A percentile compares a stretch with the other conserved stretches of the same genome.
phyloP scores from a whole-genome alignment of 1,139 yeast genomes.

The Yamadazyma aaseri region DNA sequence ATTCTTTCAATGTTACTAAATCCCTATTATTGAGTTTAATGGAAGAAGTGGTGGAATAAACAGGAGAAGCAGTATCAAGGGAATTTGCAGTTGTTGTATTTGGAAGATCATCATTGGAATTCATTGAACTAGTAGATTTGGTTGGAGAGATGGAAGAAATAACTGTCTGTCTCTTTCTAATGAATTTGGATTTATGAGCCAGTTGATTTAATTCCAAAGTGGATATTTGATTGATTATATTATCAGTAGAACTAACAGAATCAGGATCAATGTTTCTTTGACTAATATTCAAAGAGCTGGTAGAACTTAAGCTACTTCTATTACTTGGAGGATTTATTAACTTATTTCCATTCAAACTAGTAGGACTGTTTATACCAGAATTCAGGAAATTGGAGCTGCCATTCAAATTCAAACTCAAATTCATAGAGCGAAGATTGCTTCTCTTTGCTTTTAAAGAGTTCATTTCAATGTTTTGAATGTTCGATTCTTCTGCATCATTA shows the following conservation, averaged over 20 bases:
- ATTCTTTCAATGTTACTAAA: constrained; percentile 66
- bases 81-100: constrained; percentile 2
- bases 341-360: constrained; percentile 1
- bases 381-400: constrained; percentile 7
- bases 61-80: constrained; percentile 26
- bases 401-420: constrained; percentile 15
- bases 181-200: constrained; percentile 10
- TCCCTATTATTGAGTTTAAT: constrained; percentile 62
- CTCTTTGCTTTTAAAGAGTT: constrained; percentile 3
- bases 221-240: constrained; percentile 31
- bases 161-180: constrained; percentile 40
- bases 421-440: constrained; percentile 18
- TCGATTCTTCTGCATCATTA: constrained; percentile 6
- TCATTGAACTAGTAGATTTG: constrained; percentile 26
- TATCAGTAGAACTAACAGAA: constrained; percentile 20
- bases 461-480: constrained; percentile 13
- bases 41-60: constrained; percentile 38
- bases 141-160: constrained; percentile 47
- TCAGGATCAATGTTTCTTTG: constrained; percentile 33
- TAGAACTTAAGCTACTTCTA: constrained; percentile 9
- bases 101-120: constrained; percentile 10
- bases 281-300: constrained; percentile 18
- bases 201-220: constrained; percentile 28
- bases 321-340: constrained; percentile 4
- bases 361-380: constrained; percentile 2